phyloP scores from a whole-genome alignment of 805 yeast genomes.

The Candida vartiovaarae region DNA sequence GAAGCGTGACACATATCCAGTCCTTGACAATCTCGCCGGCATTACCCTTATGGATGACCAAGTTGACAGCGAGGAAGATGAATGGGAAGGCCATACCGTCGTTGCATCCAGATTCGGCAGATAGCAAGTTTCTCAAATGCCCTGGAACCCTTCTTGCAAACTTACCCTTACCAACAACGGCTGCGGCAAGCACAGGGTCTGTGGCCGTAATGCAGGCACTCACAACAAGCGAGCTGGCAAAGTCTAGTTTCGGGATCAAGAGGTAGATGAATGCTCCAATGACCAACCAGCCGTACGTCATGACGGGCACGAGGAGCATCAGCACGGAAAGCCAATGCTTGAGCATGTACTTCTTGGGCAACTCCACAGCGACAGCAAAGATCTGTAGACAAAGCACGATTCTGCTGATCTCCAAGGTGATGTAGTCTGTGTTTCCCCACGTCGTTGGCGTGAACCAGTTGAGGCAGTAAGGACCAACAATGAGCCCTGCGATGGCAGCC shows the following conservation, averaged over 20 bases:
- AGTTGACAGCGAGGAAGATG: conserved; percentile 60
- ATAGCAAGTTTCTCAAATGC: conserved; percentile 74
- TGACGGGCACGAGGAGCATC: conserved; percentile 72
- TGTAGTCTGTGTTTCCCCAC: conserved; percentile 82
- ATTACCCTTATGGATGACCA: conserved; percentile 60
- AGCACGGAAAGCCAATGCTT: conserved; percentile 76
- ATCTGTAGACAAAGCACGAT: conserved; percentile 81
- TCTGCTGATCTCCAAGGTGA: conserved; percentile 79
- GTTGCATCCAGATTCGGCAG: conserved; percentile 86
- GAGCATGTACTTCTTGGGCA: conserved; percentile 84
- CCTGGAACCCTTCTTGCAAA: conserved; percentile 90
- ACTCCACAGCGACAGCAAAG: conserved; percentile 90
- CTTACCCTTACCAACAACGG: conserved; percentile 91
- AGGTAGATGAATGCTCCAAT: conserved; percentile 77
- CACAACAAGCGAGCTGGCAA: conserved; percentile 64
- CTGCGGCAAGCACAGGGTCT: conserved; percentile 92
- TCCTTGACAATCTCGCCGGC: conserved; percentile 66
- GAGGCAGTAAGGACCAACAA: conserved; percentile 80
- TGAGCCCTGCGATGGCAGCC: conserved; percentile 77
- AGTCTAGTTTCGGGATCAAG: conserved; percentile 64
- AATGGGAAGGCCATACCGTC: conserved; percentile 97
- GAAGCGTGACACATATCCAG: conserved; percentile 69
- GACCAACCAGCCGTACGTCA: conserved; percentile 86
- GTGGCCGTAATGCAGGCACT: conserved; percentile 93
- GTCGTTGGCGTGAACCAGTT: conserved; percentile 75